A percentile compares a stretch with the other conserved stretches of the same genome.
phyloP scores from a whole-genome alignment of 164 flowering plant genomes.

The Liriodendron chinense region DNA sequence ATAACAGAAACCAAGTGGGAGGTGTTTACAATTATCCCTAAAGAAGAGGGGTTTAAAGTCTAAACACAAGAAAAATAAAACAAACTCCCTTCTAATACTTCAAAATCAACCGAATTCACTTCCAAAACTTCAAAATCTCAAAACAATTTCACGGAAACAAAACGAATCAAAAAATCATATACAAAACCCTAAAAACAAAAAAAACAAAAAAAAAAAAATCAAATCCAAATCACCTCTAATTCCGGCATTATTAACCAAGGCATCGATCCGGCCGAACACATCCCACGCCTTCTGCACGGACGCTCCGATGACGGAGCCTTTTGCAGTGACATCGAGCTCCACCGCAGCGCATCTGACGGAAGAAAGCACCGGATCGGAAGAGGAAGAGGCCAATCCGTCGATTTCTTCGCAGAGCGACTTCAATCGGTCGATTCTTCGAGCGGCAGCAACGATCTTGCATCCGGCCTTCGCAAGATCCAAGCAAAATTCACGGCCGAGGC shows the following conservation, averaged over 20 bases:
- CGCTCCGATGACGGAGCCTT: conserved; percentile 37
- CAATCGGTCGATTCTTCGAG: conserved; percentile 62
- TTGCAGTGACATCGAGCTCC: conserved; percentile 45
- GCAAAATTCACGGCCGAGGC: conserved; percentile 66
- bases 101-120: too few species aligned
- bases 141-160: too few species aligned
- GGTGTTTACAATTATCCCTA: too few species aligned
- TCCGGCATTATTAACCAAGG: conserved; percentile 73
- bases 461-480: conserved; percentile 63
- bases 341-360: not conserved
- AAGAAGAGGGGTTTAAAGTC: too few species aligned
- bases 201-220: not conserved
- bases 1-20: too few species aligned
- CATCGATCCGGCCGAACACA: conserved; percentile 72
- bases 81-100: too few species aligned
- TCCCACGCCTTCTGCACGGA: conserved; percentile 67
- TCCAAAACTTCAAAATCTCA: too few species aligned
- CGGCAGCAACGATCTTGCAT: conserved; percentile 66
- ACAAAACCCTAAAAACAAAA: not conserved
- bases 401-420: conserved; percentile 64
- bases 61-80: too few species aligned
- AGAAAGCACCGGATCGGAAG: not conserved
- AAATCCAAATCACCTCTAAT: conserved; percentile 46
- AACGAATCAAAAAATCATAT: too few species aligned
- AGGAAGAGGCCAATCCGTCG: conserved; percentile 16